Evolutionary conservation across 257 asterid genomes (phyloP).

Genomic region (Cordia subcordata): DNA sequence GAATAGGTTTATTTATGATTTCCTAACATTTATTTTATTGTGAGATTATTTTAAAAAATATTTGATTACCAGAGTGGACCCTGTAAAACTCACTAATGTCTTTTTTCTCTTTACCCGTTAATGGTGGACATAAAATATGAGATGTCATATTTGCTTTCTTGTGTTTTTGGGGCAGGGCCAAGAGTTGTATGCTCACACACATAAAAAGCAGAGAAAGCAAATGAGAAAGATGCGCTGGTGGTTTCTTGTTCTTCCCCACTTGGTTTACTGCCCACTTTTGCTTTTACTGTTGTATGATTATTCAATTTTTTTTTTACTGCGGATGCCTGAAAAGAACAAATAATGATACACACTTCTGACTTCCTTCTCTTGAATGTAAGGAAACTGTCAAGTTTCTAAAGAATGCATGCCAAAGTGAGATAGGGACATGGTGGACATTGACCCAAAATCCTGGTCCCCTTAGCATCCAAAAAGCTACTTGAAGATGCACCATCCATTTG

Average conservation of each 20-base stretch:
- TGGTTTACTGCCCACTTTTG: slow-evolving; percentile 20
- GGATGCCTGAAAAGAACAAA: not conserved
- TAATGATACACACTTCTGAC: not conserved
- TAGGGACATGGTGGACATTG: slow-evolving; percentile 27
- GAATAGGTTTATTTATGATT: slow-evolving; percentile 21
- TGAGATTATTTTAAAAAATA: slow-evolving; percentile 9
- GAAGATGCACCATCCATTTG: too few species aligned
- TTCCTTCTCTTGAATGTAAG: slow-evolving; percentile 21
- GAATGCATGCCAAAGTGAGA: slow-evolving; percentile 25
- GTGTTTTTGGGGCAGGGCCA: slow-evolving; percentile 22
- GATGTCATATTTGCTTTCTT: slow-evolving; percentile 30
- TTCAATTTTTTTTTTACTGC: too few species aligned
- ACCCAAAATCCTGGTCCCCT: slow-evolving; percentile 21
- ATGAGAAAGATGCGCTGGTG: slow-evolving; percentile 44
- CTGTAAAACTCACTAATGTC: not conserved
- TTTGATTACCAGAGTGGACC: slow-evolving; percentile 11
- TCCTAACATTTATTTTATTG: too few species aligned
- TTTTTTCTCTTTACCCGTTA: not conserved
- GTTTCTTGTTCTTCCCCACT: slow-evolving; percentile 32
- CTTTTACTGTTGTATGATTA: slow-evolving; percentile 15
- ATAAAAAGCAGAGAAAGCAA: slow-evolving; percentile 81
- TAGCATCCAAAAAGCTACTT: not conserved
- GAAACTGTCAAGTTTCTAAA: slow-evolving; percentile 16
- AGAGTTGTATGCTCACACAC: slow-evolving; percentile 23
- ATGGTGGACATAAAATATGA: slow-evolving; percentile 1